phyloP scores from a whole-genome alignment of 306 rosid genomes.

The Rosa persica region DNA sequence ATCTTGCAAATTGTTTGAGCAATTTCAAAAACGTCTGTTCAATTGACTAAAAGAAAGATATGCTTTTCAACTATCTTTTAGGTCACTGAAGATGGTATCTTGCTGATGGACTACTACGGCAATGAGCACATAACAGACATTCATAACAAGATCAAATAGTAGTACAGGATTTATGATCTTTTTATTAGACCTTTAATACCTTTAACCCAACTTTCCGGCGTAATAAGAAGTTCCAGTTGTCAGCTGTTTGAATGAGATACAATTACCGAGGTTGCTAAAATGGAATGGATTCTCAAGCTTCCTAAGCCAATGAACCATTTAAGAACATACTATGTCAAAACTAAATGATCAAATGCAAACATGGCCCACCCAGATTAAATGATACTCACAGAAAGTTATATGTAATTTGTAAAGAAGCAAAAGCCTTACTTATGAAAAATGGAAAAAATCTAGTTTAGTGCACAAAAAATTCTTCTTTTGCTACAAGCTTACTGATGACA shows the following conservation, averaged over 20 bases:
- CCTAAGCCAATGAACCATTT: not conserved
- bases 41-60: not conserved
- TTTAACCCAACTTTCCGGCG: too few species aligned
- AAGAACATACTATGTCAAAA: not conserved
- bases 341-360: not conserved
- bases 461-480: too few species aligned
- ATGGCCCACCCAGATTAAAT: too few species aligned
- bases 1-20: not conserved
- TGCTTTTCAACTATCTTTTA: not conserved
- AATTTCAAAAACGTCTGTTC: not conserved
- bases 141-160: not conserved
- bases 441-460: too few species aligned
- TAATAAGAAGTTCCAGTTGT: not conserved
- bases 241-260: not conserved
- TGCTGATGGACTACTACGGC: not conserved
- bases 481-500: too few species aligned
- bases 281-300: not conserved
- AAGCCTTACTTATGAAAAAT: not conserved
- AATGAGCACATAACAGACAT: too few species aligned
- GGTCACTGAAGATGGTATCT: slow-evolving; percentile 1
- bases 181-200: not conserved
- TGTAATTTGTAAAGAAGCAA: not conserved
- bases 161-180: not conserved
- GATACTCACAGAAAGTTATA: too few species aligned
- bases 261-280: too few species aligned